A percentile compares a stretch with the other conserved stretches of the same genome.
Evolutionary conservation across 768 basidiomycete genomes (phyloP).

Genomic region (Amanita phalloides): DNA sequence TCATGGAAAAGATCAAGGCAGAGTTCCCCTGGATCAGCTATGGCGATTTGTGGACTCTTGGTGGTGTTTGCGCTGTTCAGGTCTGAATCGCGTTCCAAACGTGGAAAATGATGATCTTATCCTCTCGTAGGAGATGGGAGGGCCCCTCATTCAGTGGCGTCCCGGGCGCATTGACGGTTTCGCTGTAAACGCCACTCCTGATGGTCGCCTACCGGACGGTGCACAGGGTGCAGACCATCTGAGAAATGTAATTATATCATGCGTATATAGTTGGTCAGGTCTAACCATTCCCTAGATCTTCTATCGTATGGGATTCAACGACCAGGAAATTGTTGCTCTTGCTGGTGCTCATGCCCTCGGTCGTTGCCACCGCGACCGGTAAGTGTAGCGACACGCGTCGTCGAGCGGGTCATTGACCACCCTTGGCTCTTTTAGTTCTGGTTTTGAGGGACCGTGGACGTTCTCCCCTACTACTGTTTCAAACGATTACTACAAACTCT

Average conservation of each 20-base stretch:
- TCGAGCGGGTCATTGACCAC: background rate
- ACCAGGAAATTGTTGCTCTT: slow-evolving; percentile 95
- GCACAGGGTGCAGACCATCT: slow-evolving; percentile 77
- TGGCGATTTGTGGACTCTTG: slow-evolving; percentile 96
- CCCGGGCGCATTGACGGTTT: slow-evolving; percentile 86
- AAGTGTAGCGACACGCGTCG: slow-evolving; percentile 10
- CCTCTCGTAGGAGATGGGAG: slow-evolving; percentile 65
- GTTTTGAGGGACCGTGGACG: slow-evolving; percentile 90
- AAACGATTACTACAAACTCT: slow-evolving; percentile 79
- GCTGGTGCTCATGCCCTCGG: slow-evolving; percentile 93
- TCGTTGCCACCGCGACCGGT: slow-evolving; percentile 83
- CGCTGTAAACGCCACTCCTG: slow-evolving; percentile 60
- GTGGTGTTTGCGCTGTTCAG: slow-evolving; percentile 83
- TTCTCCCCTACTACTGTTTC: slow-evolving; percentile 86
- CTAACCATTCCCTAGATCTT: slow-evolving; percentile 44
- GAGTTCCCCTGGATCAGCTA: slow-evolving; percentile 93
- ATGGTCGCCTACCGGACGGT: slow-evolving; percentile 87
- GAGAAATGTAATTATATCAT: slow-evolving; percentile 42
- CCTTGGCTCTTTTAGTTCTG: slow-evolving; percentile 32
- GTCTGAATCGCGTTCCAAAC: slow-evolving; percentile 16
- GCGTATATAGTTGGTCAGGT: background rate
- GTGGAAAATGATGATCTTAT: background rate
- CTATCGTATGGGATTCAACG: slow-evolving; percentile 93
- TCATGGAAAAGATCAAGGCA: slow-evolving; percentile 82
- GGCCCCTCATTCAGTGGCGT: slow-evolving; percentile 90